These are phyloP conservation scores for Leptographium wingfieldii DNA, from an alignment of 2,329 filamentous ascomycete genomes.

Conservation along the genomic window DNA sequence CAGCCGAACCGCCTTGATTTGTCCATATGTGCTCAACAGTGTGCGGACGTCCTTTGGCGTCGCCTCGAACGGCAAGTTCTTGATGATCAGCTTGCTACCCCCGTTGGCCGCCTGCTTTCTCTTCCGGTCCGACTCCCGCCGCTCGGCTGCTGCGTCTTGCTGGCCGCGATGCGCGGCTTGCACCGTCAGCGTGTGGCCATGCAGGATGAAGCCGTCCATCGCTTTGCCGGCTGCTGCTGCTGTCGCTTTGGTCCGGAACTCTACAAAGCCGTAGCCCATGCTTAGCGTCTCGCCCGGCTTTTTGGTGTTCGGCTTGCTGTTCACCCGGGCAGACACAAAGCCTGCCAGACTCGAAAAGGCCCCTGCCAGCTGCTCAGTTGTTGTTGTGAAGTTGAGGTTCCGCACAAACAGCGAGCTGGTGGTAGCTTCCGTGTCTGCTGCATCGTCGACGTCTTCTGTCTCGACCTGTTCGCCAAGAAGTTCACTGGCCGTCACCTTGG, in stretches of 20 bases:
- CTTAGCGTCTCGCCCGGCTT: constrained; percentile 76
- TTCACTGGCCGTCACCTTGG: constrained; percentile 9
- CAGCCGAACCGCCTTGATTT: constrained; percentile 82
- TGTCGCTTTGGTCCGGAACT: constrained; percentile 67
- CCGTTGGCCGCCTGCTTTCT: constrained; percentile 65
- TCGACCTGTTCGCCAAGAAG: constrained; percentile 1
- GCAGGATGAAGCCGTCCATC: constrained; percentile 85
- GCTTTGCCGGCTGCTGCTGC: constrained; percentile 67
- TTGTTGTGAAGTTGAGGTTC: constrained; percentile 88
- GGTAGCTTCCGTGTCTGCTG: constrained; percentile 35
- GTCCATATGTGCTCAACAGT: constrained; percentile 80
- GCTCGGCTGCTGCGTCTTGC: constrained; percentile 76
- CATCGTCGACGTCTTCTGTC: not conserved
- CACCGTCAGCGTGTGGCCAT: constrained; percentile 73
- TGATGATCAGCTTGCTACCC: constrained; percentile 84
- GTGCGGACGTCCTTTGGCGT: constrained; percentile 83
- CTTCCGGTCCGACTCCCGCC: constrained; percentile 66
- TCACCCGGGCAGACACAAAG: constrained; percentile 79
- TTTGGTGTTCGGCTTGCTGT: constrained; percentile 90
- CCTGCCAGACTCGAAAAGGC: constrained; percentile 73
- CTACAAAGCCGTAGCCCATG: constrained; percentile 95
- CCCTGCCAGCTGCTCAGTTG: constrained; percentile 60
- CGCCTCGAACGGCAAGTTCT: constrained; percentile 94
- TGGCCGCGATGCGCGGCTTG: constrained; percentile 71
- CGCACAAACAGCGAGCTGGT: constrained; percentile 83